Base-by-base conservation (phyloP, 352 stramenopile species). In the Elongisporangium anandrum region DNA sequence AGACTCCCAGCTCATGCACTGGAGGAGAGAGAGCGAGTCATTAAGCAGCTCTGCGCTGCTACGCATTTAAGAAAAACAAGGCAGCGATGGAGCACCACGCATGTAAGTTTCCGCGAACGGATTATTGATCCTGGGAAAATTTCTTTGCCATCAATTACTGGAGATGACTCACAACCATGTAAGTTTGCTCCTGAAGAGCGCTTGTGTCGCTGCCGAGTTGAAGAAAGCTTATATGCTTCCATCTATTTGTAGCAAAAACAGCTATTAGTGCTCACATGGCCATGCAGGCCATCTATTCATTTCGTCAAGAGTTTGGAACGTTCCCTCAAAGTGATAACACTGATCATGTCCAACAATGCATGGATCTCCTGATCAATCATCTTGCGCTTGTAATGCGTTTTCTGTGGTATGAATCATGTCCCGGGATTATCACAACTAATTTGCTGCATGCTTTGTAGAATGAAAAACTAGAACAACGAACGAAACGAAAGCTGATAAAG, bases 231-330 rank as follows among this genome's bases (percentile, higher is more conserved):
- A 16, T 57, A n/a, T 24, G 13, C 47, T 20, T 52, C 15, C 23
- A 19, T 7, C n/a, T 13, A 4, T 23, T 55, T 19, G 16, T 17
- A 23, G 52, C n/a, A 50, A 23, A 52, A 5, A 50, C 49, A 5
- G 47, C 39, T 0, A n/a, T 19, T 24, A 63, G 45, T 12, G 16
- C 52, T 3, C 67, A 75, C 48, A 12, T 64, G n/a, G 61, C 66
- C 10, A 60, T 75, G 51, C 67, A 75, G 26, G 64, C 56, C 3
- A 39, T 75, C 12, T 72, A 75, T 47, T 17, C 29, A 10, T 75
- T 63, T 48, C 58, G 60, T 1, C 67, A 75, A 22, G 41, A 56
- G 15, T 67, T 68, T 16, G 64, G 67, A 1, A 57, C 41, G 20
- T 66, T 60, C 16, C 67, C 67, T 9, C 60, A 75, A 48, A 56